Evolutionary conservation across 2,329 filamentous ascomycete genomes (phyloP), one percentile per base, ranked within the genome.

Genomic region (Xylaria sp.): DNA sequence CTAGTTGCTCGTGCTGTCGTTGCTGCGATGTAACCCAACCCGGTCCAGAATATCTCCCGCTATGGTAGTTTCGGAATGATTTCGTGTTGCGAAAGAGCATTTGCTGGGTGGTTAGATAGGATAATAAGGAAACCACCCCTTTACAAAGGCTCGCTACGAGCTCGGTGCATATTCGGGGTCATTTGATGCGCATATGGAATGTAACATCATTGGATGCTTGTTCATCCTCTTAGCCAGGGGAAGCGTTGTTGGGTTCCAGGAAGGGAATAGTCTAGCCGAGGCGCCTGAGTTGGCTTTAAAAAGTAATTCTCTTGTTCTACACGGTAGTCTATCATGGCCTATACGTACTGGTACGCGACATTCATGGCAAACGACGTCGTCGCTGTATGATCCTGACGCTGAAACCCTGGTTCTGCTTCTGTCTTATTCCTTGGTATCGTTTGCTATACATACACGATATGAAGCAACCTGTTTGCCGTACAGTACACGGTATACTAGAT

Each of bases 101-200:
- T 60, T 44, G 43, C 53, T 38, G 21, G 33, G 35, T 35, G n/a
- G 17, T 41, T 17, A 33, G 48, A 35, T 61, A 40, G 17, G 43
- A 25, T 29, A 49, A 25, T 52, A n/a, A n/a, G 23, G 33, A 41
- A 38, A 56, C 51, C 23, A 60, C 41, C 54, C 31, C 49, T 35
- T 43, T 48, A 46, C 52, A 46, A 37, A 54, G 43, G 31, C 54
- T 62, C 54, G 47, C 54, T 62, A 58, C 48, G 31, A 55, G 44
- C 59, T 59, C 55, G 60, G 60, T 63, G 51, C 60, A 55, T 60
- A 63, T 59, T 63, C 52, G 60, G 60, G 55, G 51, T 29, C 60
- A 60, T 55, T 58, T 43, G 49, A 44, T 53, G 47, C 13, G 37
- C 58, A 55, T 55, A 33, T 43, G 21, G n/a, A 31, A 56, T 41